Percentiles rank a stretch among this genome's conserved stretches.
Conservation (phyloP, 768 basidiomycete species). For the Russula olivacea region DNA sequence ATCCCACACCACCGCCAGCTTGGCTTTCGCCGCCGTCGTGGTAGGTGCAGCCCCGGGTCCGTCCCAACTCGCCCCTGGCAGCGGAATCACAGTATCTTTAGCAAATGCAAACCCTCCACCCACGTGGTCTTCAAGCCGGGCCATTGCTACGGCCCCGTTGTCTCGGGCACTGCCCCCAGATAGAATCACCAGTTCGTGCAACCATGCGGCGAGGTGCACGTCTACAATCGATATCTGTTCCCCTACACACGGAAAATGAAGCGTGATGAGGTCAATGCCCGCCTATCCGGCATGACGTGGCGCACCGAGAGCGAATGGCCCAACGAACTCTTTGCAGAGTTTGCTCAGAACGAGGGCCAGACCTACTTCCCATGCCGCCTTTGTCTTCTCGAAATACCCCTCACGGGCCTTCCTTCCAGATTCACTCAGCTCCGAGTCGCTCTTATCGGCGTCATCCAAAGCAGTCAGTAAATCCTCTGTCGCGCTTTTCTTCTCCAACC, state of each 20-base stretch:
- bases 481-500: constrained; percentile 49
- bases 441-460: constrained; percentile 41
- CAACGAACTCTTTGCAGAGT: constrained; percentile 53
- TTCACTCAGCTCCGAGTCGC: constrained; percentile 36
- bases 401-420: constrained; percentile 38
- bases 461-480: constrained; percentile 42
- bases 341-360: constrained; percentile 43
- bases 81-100: constrained; percentile 21
- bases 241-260: constrained; percentile 40
- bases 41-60: not conserved
- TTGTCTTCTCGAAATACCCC: constrained; percentile 47
- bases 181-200: constrained; percentile 53
- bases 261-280: not conserved
- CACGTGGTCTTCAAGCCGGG: constrained; percentile 48
- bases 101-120: constrained; percentile 42
- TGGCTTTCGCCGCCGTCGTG: constrained; percentile 26
- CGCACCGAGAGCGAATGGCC: constrained; percentile 61
- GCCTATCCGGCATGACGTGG: constrained; percentile 5
- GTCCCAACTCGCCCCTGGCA: constrained; percentile 14
- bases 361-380: constrained; percentile 46
- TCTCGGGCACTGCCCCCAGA: constrained; percentile 48
- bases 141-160: constrained; percentile 45
- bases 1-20: constrained; percentile 67
- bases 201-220: constrained; percentile 73
- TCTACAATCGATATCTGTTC: constrained; percentile 82